A percentile compares a stretch with the other conserved stretches of the same genome.
Conservation (phyloP, 2,329 filamentous ascomycete species). For the Aspergillus fumigatus region DNA sequence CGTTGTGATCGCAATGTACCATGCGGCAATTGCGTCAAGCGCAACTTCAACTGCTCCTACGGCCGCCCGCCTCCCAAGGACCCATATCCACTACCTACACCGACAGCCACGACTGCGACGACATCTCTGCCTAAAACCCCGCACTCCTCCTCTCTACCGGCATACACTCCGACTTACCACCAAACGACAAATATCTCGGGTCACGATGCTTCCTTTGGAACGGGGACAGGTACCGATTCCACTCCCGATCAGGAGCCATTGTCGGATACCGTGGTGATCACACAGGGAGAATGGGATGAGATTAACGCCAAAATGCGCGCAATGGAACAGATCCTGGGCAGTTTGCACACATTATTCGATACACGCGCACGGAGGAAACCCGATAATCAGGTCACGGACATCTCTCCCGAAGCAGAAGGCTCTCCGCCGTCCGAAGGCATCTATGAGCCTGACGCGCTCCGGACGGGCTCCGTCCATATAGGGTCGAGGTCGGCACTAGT, state of each 20-base stretch:
- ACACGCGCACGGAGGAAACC: constrained; percentile 20
- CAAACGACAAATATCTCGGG: constrained; percentile 6
- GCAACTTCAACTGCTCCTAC: constrained; percentile 37
- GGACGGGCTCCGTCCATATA: constrained; percentile 54
- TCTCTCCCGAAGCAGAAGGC: constrained; percentile 9
- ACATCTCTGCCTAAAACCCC: constrained; percentile 10
- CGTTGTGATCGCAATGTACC: constrained; percentile 41
- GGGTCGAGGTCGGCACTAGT: constrained; percentile 55
- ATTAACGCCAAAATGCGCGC: constrained; percentile 31
- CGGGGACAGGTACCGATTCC: constrained; percentile 7
- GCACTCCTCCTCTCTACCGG: constrained; percentile 10
- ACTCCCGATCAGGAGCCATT: constrained; percentile 14
- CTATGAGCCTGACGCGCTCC: constrained; percentile 27
- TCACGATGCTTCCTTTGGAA: constrained; percentile 17
- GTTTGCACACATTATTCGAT: constrained; percentile 28
- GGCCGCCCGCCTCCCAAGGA: constrained; percentile 23
- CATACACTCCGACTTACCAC: not conserved
- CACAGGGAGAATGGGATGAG: constrained; percentile 33
- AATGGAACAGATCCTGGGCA: constrained; percentile 33
- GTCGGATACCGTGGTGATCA: constrained; percentile 27
- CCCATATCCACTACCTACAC: constrained; percentile 9
- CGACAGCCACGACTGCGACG: constrained; percentile 15
- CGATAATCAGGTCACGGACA: constrained; percentile 9
- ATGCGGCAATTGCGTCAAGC: constrained; percentile 39
- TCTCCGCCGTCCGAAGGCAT: constrained; percentile 22